Base-by-base conservation (phyloP, 495 filamentous ascomycete species). In the Penicillium odoratum region DNA sequence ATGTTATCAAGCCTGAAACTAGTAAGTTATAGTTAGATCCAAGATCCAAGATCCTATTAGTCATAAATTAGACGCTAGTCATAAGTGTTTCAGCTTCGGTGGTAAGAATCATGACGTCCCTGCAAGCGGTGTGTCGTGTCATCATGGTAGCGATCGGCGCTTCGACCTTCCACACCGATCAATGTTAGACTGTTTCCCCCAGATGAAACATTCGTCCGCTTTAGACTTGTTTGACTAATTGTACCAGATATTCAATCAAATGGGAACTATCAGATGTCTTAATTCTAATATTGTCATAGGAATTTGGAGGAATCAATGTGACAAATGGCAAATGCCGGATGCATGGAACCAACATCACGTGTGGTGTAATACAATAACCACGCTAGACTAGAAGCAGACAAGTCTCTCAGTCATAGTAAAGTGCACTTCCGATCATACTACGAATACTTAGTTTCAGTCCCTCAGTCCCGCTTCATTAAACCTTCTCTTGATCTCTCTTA, bases 331-430 rank as follows among this genome's bases (percentile, higher is more conserved):
- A 56, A 44, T 42, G 16, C 30, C 31, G 31, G 31, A 38, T 48
- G 46, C 46, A 48, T 15, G 10, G 46, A 13, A 3, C 31, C 38
- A 21, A 21, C 21, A 56, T 62, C 64, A 66, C 61, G 66, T 69
- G 64, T 3, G 0, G 16, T 30, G 58, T 66, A 68, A 63, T 66
- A 64, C 63, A 16, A 56, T 64, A 60, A 67, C 61, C 18, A 38
- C 61, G 55, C 66, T 58, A 62, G 48, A 49, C 66, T 59, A 40
- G 59, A 65, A 58, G 18, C 66, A 61, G 66, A 61, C 25, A 26
- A 33, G 21, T 6, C 13, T 21, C 9, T 11, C 33, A 36, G 34
- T 51, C 11, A 51, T 51, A 36, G 31, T 51, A 36, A 48, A 30
- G 46, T 28, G 46, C 46, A n/a, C 8, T 31, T 48, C 46, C 46